Conservation (phyloP, 495 filamentous ascomycete species). For the Hyaloscypha variabilis region DNA sequence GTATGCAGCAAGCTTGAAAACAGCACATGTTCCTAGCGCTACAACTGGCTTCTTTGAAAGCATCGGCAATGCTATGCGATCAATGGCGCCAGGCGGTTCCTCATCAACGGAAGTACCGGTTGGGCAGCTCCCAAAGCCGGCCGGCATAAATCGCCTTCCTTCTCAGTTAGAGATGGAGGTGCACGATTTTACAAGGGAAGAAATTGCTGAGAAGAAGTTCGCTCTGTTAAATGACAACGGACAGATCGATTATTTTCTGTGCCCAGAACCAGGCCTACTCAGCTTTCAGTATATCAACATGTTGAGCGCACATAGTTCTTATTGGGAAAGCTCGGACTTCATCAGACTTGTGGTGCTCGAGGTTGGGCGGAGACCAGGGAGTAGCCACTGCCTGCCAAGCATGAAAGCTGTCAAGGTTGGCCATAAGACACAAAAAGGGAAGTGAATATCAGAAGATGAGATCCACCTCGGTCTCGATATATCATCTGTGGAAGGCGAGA, state of each 20-base stretch:
- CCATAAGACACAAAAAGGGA: constrained; percentile 8
- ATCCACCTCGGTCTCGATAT: background rate
- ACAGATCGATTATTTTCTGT: constrained; percentile 87
- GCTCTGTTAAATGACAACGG: constrained; percentile 91
- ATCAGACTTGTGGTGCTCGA: constrained; percentile 85
- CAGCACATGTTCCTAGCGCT: constrained; percentile 75
- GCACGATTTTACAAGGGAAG: constrained; percentile 91
- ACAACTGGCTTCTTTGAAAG: constrained; percentile 67
- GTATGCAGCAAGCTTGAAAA: constrained; percentile 76
- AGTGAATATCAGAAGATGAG: background rate
- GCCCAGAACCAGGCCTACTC: constrained; percentile 76
- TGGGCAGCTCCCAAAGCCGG: constrained; percentile 32
- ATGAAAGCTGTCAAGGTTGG: constrained; percentile 76
- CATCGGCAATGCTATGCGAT: constrained; percentile 65
- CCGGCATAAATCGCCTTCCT: constrained; percentile 65
- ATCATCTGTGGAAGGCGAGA: background rate
- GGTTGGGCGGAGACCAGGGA: constrained; percentile 75
- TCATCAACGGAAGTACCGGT: constrained; percentile 26
- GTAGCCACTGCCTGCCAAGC: constrained; percentile 60
- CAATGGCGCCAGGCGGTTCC: constrained; percentile 41
- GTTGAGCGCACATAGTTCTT: constrained; percentile 94
- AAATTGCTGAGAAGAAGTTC: constrained; percentile 88
- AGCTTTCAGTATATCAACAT: constrained; percentile 97
- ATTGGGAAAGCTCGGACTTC: constrained; percentile 87
- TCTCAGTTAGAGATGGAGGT: constrained; percentile 93